Evolutionary conservation across 257 asterid species (phyloP), one percentile per base, ranked within the genome.

Genomic region (Cordia subcordata): DNA sequence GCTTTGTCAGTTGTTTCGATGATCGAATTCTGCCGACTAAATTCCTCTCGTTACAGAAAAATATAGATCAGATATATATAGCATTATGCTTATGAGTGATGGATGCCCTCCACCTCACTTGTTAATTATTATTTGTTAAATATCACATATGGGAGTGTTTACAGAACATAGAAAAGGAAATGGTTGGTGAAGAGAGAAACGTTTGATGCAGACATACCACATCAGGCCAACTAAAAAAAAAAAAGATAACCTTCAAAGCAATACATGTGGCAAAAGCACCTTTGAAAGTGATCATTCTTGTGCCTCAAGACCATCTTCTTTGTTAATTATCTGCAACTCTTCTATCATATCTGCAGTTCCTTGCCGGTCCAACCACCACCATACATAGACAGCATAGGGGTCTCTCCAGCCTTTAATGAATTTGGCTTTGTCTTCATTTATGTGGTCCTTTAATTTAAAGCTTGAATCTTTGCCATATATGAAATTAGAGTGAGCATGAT

Each of bases 161-260:
- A 53, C 51, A 72, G 35, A 37, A 59, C 58, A 54, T 21, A 54
- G 37, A 6, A 52, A 21, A 55, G 56, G 47, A 70, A 70, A 66
- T 54, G 65, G 78, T 62, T 13, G 72, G 70, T 62, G 75, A 18
- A 53, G 62, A 65, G 61, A 65, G 49, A 64, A 61, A 81, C n/a
- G n/a, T 76, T 52, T 68, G 71, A 72, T 40, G 42, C 66, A 62
- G 75, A 79, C 82, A 72, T 63, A 33, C 74, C 75, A 60, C 68
- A 54, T 57, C 69, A 54, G 68, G 44, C 66, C 72, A 73, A 66
- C 66, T 67, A 64, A 39, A 66, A 46, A 59, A n/a, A n/a, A n/a
- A n/a, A n/a, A n/a, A n/a, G n/a, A 49, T 63, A 62, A 61, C 45
- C 72, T 52, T 9, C 33, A 65, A 37, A 57, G 32, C 61, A 70